Conservation (phyloP, 2,329 filamentous ascomycete species). For the Calonectria pteridis region DNA sequence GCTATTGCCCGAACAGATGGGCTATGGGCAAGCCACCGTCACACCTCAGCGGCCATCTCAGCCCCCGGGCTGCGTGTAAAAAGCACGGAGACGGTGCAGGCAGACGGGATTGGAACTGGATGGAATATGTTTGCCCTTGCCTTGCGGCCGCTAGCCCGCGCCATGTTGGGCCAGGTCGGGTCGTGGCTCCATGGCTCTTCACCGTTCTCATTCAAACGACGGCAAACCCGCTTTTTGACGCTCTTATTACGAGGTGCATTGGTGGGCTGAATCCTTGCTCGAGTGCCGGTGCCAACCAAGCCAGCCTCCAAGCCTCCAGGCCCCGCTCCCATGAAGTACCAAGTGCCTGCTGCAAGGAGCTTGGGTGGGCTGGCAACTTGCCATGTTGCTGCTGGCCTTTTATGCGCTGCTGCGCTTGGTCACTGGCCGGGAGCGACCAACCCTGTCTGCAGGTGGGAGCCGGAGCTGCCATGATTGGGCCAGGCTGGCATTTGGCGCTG, state of each 20-base stretch:
- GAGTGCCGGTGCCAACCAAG: neutral
- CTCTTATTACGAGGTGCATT: constrained; percentile 22
- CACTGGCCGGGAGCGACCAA: neutral
- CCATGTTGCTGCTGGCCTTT: neutral
- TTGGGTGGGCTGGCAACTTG: neutral
- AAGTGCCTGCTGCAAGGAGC: neutral
- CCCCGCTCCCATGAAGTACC: constrained; percentile 7
- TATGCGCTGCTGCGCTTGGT: neutral
- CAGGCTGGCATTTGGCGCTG: constrained; percentile 15
- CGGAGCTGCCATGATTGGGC: constrained; percentile 34
- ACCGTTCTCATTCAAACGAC: constrained; percentile 33
- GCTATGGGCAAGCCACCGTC: constrained; percentile 4
- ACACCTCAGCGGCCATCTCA: constrained; percentile 19
- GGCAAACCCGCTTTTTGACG: constrained; percentile 25
- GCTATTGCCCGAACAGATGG: neutral
- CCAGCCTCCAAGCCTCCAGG: constrained; percentile 4
- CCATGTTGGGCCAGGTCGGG: neutral
- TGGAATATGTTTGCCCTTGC: neutral
- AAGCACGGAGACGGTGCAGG: neutral
- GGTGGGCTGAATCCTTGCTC: constrained; percentile 2
- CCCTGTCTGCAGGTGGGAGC: constrained; percentile 30
- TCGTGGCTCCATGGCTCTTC: constrained; percentile 4
- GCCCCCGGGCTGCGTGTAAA: constrained; percentile 6
- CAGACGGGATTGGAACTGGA: neutral
- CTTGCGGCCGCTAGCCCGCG: neutral